Evolutionary conservation across 495 filamentous ascomycete species (phyloP).

Genomic region (Penicillium mononematosum): DNA sequence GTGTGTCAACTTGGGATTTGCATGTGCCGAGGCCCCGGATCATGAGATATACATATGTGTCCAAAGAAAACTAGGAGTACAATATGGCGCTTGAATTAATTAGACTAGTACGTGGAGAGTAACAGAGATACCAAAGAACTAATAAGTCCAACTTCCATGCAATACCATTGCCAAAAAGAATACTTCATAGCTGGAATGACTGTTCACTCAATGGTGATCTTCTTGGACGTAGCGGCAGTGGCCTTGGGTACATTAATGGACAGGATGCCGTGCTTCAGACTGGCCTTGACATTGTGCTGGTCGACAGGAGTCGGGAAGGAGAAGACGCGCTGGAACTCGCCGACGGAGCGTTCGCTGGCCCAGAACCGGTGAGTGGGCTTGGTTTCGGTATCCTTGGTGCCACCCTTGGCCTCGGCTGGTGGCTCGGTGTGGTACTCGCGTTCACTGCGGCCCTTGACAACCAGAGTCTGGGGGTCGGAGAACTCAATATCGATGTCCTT

Average conservation of each 20-base stretch:
- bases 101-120: no score
- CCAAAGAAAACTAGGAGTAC: neutral
- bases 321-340: conserved; percentile 82
- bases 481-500: conserved; percentile 84
- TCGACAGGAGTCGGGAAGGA: conserved; percentile 74
- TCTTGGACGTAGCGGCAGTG: conserved; percentile 48
- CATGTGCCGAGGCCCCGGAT: neutral
- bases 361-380: conserved; percentile 61
- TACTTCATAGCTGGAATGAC: neutral
- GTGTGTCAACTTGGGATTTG: neutral
- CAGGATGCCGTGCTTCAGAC: conserved; percentile 75
- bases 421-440: conserved; percentile 49
- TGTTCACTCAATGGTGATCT: conserved; percentile 61
- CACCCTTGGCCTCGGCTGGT: conserved; percentile 51
- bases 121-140: neutral
- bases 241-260: conserved; percentile 80
- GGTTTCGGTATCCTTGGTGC: conserved; percentile 27
- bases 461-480: conserved; percentile 73
- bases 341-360: conserved; percentile 79
- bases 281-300: conserved; percentile 75
- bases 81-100: neutral
- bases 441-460: conserved; percentile 65
- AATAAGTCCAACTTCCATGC: neutral
- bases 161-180: neutral
- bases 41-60: neutral